Conservation (phyloP, 805 yeast species). For the Priceomyces fermenticarens region DNA sequence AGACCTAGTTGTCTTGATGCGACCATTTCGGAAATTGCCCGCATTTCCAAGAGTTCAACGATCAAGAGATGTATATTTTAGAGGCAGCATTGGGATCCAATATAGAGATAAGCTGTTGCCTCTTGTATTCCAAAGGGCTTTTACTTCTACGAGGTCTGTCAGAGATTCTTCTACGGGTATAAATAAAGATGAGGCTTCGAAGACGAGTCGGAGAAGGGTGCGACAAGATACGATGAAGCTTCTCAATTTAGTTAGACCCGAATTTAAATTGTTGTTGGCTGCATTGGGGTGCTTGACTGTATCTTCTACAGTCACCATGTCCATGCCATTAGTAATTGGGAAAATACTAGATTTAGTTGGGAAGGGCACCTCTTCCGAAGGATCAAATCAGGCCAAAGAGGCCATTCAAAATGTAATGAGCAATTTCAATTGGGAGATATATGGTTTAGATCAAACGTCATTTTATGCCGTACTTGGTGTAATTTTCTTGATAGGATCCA, state of each 20-base stretch:
- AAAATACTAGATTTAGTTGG: constrained; percentile 72
- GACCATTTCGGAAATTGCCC: too few species aligned
- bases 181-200: too few species aligned
- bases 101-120: too few species aligned
- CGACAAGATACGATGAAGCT: constrained; percentile 19
- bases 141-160: too few species aligned
- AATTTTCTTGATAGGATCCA: constrained; percentile 69
- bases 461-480: constrained; percentile 63
- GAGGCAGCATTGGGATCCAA: too few species aligned
- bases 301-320: constrained; percentile 78
- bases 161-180: too few species aligned
- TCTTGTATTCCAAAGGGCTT: too few species aligned
- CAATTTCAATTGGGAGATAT: constrained; percentile 14
- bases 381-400: too few species aligned
- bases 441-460: constrained; percentile 59
- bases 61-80: too few species aligned
- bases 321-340: constrained; percentile 81
- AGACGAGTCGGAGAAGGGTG: constrained; percentile 1
- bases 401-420: too few species aligned
- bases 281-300: constrained; percentile 65
- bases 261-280: constrained; percentile 48
- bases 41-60: too few species aligned
- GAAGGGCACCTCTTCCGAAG: constrained; percentile 23
- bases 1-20: too few species aligned
- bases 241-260: constrained; percentile 30